Percentiles rank a stretch among this genome's conserved stretches.
Conservation (phyloP, 78 protist species). For the Dictyostelium intermedium region DNA sequence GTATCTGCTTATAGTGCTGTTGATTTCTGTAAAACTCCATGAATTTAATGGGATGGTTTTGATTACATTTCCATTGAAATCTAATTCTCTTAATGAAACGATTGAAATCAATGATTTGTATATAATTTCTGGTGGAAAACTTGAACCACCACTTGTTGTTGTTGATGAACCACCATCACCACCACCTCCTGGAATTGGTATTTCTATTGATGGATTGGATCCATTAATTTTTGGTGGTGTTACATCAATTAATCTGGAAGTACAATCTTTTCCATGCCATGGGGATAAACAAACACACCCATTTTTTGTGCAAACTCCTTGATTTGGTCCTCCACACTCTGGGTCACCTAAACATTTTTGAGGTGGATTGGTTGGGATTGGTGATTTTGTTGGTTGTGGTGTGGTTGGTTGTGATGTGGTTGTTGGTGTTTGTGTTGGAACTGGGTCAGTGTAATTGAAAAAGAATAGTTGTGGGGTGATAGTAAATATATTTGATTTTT, state of each 20-base stretch:
- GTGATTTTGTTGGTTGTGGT: not conserved
- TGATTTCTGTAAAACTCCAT: not conserved
- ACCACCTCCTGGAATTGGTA: not conserved
- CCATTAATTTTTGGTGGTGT: not conserved
- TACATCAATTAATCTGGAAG: not conserved
- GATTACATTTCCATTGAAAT: not conserved
- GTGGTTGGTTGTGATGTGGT: not conserved
- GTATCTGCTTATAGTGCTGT: not conserved
- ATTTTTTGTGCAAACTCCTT: not conserved
- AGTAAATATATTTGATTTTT: not conserved
- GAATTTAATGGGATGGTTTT: not conserved
- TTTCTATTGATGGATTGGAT: not conserved
- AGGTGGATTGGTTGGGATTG: not conserved
- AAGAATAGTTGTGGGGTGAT: not conserved
- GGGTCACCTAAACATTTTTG: not conserved
- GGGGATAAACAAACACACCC: not conserved
- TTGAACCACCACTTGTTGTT: not conserved
- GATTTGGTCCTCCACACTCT: not conserved
- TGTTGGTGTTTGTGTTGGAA: not conserved
- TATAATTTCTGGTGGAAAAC: not conserved
- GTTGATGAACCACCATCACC: not conserved
- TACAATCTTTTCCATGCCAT: not conserved
- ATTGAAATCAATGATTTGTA: not conserved
- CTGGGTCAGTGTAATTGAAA: not conserved
- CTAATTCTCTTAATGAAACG: constrained; percentile 3